phyloP scores from a whole-genome alignment of 2,329 filamentous ascomycete species.

The Karstenula rhodostoma region DNA sequence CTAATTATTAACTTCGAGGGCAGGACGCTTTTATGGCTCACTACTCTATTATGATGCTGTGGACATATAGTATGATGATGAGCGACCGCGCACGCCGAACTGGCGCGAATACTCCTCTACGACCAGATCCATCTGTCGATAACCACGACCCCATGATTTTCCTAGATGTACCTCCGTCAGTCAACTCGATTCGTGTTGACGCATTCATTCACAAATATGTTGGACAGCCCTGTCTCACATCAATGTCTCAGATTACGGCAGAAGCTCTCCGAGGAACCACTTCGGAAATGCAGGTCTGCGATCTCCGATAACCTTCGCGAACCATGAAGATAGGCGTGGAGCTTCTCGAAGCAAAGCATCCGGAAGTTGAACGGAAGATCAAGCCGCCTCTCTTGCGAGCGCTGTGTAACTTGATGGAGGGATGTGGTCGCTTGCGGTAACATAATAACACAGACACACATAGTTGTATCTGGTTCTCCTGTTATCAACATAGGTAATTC shows the following conservation, averaged over 20 bases:
- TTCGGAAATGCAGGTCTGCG: constrained; percentile 16
- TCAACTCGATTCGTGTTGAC: too few species aligned
- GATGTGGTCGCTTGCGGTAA: constrained; percentile 9
- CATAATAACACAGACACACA: neutral
- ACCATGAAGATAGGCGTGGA: constrained; percentile 29
- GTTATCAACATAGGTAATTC: too few species aligned
- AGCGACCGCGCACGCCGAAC: constrained; percentile 27
- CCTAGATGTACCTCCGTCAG: constrained; percentile 15
- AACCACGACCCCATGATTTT: constrained; percentile 13
- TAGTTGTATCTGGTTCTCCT: too few species aligned
- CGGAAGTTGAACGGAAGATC: constrained; percentile 24
- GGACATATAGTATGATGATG: constrained; percentile 36
- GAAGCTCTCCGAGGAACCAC: neutral
- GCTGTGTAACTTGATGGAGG: constrained; percentile 30
- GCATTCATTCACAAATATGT: too few species aligned
- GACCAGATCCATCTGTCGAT: neutral
- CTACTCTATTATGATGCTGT: constrained; percentile 33
- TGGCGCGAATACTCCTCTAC: constrained; percentile 18
- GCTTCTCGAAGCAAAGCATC: constrained; percentile 29
- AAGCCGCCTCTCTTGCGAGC: constrained; percentile 28
- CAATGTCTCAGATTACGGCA: neutral
- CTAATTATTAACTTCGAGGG: constrained; percentile 29
- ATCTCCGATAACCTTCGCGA: constrained; percentile 24
- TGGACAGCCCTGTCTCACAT: constrained; percentile 10
- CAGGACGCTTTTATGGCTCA: constrained; percentile 31